Conservation (phyloP, 2,329 filamentous ascomycete genomes). For the Sphaerulina vaccinii region DNA sequence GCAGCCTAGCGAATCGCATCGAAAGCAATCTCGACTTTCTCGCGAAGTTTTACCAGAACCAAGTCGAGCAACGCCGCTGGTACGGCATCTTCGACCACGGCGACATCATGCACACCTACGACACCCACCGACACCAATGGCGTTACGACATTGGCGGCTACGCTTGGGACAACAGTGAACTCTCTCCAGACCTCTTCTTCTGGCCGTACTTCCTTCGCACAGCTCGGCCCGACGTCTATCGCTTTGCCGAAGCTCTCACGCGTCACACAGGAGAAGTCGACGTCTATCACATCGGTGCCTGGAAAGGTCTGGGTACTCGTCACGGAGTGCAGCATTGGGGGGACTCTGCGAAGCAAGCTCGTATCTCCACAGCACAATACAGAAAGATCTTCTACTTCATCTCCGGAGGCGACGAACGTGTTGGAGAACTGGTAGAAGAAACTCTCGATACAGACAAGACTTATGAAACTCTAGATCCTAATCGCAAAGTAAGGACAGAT, state of each 20-base stretch:
- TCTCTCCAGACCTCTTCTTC: slow-evolving; percentile 62
- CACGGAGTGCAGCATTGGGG: slow-evolving; percentile 63
- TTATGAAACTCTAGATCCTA: slow-evolving; percentile 55
- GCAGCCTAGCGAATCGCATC: slow-evolving; percentile 41
- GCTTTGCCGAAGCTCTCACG: slow-evolving; percentile 58
- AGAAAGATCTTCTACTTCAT: slow-evolving; percentile 59
- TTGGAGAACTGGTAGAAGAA: slow-evolving; percentile 55
- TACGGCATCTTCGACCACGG: slow-evolving; percentile 64
- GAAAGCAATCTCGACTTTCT: slow-evolving; percentile 58
- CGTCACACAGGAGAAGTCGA: slow-evolving; percentile 63
- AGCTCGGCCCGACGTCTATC: slow-evolving; percentile 57
- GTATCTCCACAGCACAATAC: slow-evolving; percentile 60
- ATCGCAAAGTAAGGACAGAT: slow-evolving; percentile 59
- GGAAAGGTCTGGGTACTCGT: slow-evolving; percentile 60
- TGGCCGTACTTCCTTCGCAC: slow-evolving; percentile 64
- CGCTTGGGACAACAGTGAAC: slow-evolving; percentile 64
- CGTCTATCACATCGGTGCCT: slow-evolving; percentile 59
- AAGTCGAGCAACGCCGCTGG: slow-evolving; percentile 59
- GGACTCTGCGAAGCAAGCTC: slow-evolving; percentile 62
- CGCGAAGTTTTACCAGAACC: slow-evolving; percentile 55
- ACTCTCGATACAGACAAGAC: slow-evolving; percentile 54
- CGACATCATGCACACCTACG: slow-evolving; percentile 64
- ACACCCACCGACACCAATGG: slow-evolving; percentile 59
- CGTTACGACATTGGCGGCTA: slow-evolving; percentile 64
- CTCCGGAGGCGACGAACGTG: slow-evolving; percentile 56